These are phyloP conservation scores for Penicillium expansum DNA, from an alignment of 2,329 filamentous ascomycete species.

Conservation along the genomic window DNA sequence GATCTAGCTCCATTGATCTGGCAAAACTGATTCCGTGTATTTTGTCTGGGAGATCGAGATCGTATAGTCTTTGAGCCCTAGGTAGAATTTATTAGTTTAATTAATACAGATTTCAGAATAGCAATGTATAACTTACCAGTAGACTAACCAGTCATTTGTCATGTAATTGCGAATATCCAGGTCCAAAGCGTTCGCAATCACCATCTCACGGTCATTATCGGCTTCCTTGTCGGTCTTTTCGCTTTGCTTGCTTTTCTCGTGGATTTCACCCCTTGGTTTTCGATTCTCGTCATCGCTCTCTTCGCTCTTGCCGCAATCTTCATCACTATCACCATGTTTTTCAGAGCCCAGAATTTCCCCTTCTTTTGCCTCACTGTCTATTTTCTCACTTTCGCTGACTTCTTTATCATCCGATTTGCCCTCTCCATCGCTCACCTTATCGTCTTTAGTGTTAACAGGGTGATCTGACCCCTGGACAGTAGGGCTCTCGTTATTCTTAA, in stretches of 20 bases:
- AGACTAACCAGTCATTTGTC: background rate
- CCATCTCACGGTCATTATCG: background rate
- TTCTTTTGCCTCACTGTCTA: background rate
- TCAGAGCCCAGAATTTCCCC: background rate
- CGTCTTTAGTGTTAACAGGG: background rate
- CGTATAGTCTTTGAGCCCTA: background rate
- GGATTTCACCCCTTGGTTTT: background rate
- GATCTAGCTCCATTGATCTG: background rate
- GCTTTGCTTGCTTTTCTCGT: background rate
- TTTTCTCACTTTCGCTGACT: background rate
- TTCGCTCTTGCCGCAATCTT: background rate
- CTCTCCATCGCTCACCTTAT: background rate
- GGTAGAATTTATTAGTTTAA: background rate
- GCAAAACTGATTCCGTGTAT: background rate
- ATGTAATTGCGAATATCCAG: background rate
- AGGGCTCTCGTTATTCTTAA: no score
- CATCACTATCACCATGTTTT: background rate
- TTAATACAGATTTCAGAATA: background rate
- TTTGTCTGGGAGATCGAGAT: background rate
- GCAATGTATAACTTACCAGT: background rate
- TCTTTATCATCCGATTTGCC: background rate
- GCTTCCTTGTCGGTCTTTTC: background rate
- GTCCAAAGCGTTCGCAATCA: background rate
- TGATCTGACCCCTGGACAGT: background rate
- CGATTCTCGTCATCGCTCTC: no score